Evolutionary conservation across 345 rosid species (phyloP), one percentile per base, ranked within the genome.

Genomic region (Adansonia digitata): DNA sequence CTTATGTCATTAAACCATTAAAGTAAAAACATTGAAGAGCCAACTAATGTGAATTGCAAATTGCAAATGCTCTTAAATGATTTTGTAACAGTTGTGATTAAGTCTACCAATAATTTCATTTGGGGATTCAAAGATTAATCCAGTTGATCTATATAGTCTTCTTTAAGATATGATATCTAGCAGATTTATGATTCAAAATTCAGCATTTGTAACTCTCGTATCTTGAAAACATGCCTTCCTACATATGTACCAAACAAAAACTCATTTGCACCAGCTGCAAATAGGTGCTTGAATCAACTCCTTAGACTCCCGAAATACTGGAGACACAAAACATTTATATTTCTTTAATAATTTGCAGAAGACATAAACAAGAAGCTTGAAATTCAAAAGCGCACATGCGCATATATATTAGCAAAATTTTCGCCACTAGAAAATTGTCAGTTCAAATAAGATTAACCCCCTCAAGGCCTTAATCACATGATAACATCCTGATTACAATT

Each of bases 61-160:
- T 29, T 63, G 17, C 69, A 63, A 63, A 63, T 63, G 69, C 46
- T 37, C 45, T 46, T 10, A 48, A 48, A 48, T 48, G 69, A n/a
- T 63, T 12, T 39, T 18, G 69, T 8, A 37, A 37, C 27, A 63
- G 17, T 63, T 63, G 17, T 63, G 27, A 37, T 37, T n/a, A 37
- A 63, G 45, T 63, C 68, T 63, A 37, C 29, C 46, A 37, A n/a
- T 63, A 9, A 62, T 37, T 27, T 3, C 15, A 37, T 37, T 63
- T 63, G 14, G 8, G 11, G 8, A 7, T 42, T 10, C 2, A 42
- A 42, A 42, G 11, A 10, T 42, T 42, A 42, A 13, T n/a, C n/a
- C n/a, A n/a, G n/a, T n/a, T n/a, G n/a, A n/a, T n/a, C n/a, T n/a
- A n/a, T n/a, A n/a, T n/a, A n/a, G n/a, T n/a, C n/a, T n/a, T n/a